phyloP scores from a whole-genome alignment of 1,139 yeast genomes.

The Suhomyces yuchorum region DNA sequence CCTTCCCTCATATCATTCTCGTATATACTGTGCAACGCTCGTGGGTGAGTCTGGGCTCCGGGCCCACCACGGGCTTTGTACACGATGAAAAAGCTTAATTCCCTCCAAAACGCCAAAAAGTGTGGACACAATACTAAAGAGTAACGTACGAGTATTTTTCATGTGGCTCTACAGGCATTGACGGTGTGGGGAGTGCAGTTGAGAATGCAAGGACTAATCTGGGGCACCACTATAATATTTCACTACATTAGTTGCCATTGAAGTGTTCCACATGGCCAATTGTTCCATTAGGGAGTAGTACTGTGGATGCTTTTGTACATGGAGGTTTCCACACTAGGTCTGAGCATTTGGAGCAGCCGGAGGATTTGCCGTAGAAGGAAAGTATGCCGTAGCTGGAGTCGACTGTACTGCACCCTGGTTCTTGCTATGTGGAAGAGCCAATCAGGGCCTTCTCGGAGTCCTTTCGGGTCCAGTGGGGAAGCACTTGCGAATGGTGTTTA shows the following conservation, averaged over 20 bases:
- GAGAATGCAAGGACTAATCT: background rate
- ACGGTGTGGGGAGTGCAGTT: background rate
- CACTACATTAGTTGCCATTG: background rate
- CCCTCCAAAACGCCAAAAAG: background rate
- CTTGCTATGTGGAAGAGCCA: background rate
- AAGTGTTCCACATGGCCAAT: background rate
- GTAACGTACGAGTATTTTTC: background rate
- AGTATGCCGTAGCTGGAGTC: too few relatives aligned
- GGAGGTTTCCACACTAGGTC: too few relatives aligned
- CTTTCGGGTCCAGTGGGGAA: background rate
- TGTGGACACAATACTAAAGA: background rate
- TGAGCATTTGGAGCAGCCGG: too few relatives aligned
- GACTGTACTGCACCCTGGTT: too few relatives aligned
- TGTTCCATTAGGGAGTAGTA: too few relatives aligned
- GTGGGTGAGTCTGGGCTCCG: background rate
- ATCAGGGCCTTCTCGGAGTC: background rate
- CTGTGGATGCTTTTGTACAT: too few relatives aligned
- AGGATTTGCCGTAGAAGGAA: too few relatives aligned
- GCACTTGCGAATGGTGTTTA: background rate
- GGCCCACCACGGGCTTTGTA: background rate
- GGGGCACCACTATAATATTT: background rate
- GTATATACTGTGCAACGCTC: background rate
- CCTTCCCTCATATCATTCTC: too few relatives aligned
- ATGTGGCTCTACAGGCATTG: background rate
- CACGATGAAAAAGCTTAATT: background rate